phyloP scores from a whole-genome alignment of 495 filamentous ascomycete species.

The Neurospora africana region DNA sequence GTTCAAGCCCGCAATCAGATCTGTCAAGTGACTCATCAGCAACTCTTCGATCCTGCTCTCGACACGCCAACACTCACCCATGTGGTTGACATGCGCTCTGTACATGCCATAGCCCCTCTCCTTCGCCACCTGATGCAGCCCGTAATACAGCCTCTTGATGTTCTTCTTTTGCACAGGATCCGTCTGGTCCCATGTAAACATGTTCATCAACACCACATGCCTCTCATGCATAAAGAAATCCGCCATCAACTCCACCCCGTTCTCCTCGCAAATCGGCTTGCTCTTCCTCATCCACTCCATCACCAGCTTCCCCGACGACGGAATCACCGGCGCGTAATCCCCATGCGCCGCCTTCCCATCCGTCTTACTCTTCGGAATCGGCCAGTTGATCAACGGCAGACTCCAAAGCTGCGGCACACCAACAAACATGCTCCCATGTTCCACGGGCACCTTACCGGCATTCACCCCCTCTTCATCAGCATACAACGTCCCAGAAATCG shows the following conservation, averaged over 20 bases:
- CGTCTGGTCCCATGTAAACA: conserved; percentile 35
- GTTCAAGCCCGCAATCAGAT: conserved; percentile 31
- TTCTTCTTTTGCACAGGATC: conserved; percentile 21
- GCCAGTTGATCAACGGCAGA: conserved; percentile 31
- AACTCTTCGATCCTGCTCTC: background rate
- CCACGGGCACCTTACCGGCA: conserved; percentile 21
- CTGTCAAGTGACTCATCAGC: conserved; percentile 8
- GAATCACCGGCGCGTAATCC: conserved; percentile 34
- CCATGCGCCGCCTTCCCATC: conserved; percentile 29
- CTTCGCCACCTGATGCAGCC: conserved; percentile 26
- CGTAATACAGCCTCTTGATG: conserved; percentile 21
- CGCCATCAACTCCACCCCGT: conserved; percentile 32
- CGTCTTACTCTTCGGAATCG: conserved; percentile 14
- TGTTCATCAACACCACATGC: conserved; percentile 32
- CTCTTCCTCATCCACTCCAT: conserved; percentile 30
- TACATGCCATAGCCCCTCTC: conserved; percentile 33
- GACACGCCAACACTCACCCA: conserved; percentile 20
- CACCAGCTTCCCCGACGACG: conserved; percentile 26
- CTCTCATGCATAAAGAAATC: conserved; percentile 38
- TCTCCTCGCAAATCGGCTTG: conserved; percentile 27
- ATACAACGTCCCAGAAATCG: conserved; percentile 26
- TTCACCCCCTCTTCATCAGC: conserved; percentile 29
- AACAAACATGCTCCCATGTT: conserved; percentile 30
- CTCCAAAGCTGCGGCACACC: conserved; percentile 33
- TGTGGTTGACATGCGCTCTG: conserved; percentile 32